Evolutionary conservation across 768 basidiomycete genomes (phyloP), one percentile per base, ranked within the genome.

Genomic region (Lyophyllum atratum): DNA sequence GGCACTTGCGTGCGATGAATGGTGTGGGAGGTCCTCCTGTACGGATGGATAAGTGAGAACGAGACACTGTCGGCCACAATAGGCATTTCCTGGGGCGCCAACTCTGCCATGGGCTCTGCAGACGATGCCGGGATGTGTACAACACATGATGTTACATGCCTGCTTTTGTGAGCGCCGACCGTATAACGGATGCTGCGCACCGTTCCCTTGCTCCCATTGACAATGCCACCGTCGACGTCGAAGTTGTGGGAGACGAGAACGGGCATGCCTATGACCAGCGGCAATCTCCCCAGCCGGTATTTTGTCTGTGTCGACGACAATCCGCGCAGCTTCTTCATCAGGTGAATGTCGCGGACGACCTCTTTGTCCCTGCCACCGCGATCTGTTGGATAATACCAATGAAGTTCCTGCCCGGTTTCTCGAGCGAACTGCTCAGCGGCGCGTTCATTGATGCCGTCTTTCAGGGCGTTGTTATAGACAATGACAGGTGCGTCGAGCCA

Each of bases 221-320:
- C 71, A 29, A 77, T 54, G 0, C 77, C 76, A 6, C 64, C 62
- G 22, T 67, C 52, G 0, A 79, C 68, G 44, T 78, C 76, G 54
- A 66, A 76, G 48, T 78, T 80, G n/a, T 73, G 66, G 0, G 64
- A 52, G 0, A 79, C 56, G 47, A 77, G 66, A 0, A 80, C 72
- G 0, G 74, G 75, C 75, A 79, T 78, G 0, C 76, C 77, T 5
- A 71, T 63, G 0, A 69, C 71, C 0, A 80, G 46, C 0, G 75
- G 77, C 1, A 78, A 49, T 9, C 59, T 56, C 0, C 73, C 70
- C 0, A 76, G 60, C 0, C 70, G 47, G 14, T 74, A 70, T 0
- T 67, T 62, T 11, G 72, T 75, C 12, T 52, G 21, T 1, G 72
- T 71, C 0, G n/a, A 56, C 46, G 37, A 34, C 15, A 47, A 4